Conservation (phyloP, 2,329 filamentous ascomycete species). For the Rhytidhysteron rufulum region DNA sequence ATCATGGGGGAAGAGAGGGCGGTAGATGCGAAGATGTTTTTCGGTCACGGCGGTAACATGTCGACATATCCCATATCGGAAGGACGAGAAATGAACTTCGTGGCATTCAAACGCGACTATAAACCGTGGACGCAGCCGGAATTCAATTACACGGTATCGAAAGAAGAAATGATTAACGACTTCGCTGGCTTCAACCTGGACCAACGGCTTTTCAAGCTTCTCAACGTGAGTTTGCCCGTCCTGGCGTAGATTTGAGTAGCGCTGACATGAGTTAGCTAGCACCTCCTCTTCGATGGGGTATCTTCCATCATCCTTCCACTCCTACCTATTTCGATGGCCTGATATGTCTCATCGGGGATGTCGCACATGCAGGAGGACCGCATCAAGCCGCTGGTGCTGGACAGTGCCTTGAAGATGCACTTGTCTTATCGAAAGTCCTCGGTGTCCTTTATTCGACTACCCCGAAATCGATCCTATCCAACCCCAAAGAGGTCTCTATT, state of each 20-base stretch:
- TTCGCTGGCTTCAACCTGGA: too few relatives aligned
- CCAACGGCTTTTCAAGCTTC: too few relatives aligned
- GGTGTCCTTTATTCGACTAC: constrained; percentile 5
- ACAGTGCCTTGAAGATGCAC: constrained; percentile 54
- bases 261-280: too few relatives aligned
- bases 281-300: constrained; percentile 17
- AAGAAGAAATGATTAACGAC: constrained; percentile 14
- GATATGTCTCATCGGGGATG: constrained; percentile 53
- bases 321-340: constrained; percentile 29
- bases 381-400: constrained; percentile 56
- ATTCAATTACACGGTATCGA: constrained; percentile 16
- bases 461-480: too few relatives aligned
- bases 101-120: constrained; percentile 4
- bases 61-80: constrained; percentile 8
- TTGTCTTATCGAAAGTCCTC: constrained; percentile 39
- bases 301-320: constrained; percentile 21
- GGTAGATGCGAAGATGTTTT: constrained; percentile 5
- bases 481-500: too few relatives aligned
- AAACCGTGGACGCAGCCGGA: constrained; percentile 8
- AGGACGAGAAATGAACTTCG: constrained; percentile 5
- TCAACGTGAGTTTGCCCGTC: too few relatives aligned
- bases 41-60: constrained; percentile 5
- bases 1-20: constrained; percentile 6
- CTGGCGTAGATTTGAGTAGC: too few relatives aligned
- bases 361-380: constrained; percentile 52